These are phyloP conservation scores for Penicillium paneum DNA, from an alignment of 2,329 filamentous ascomycete genomes.

Conservation along the genomic window DNA sequence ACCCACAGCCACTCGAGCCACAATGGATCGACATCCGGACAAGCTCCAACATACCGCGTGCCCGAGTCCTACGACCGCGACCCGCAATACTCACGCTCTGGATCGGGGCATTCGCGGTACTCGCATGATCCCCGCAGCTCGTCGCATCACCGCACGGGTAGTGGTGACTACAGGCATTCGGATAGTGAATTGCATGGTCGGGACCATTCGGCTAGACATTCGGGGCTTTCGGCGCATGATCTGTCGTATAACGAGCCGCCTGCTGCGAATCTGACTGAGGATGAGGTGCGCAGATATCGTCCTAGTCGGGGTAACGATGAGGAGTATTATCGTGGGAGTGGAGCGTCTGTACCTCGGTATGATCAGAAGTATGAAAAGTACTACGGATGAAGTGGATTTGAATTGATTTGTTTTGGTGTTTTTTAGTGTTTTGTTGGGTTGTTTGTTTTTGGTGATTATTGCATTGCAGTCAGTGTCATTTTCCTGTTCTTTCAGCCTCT, in stretches of 20 bases:
- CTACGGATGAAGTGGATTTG: conserved; percentile 23
- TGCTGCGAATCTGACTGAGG: conserved; percentile 21
- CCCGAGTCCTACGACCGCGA: conserved; percentile 47
- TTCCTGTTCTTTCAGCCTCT: conserved; percentile 5
- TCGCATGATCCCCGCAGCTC: conserved; percentile 31
- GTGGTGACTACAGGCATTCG: conserved; percentile 35
- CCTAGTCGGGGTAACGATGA: conserved; percentile 33
- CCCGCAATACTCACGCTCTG: conserved; percentile 22
- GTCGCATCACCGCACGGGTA: conserved; percentile 22
- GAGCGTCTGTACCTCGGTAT: conserved; percentile 17
- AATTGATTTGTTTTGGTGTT: neutral
- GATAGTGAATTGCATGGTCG: conserved; percentile 33
- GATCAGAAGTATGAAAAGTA: conserved; percentile 21
- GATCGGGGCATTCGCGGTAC: conserved; percentile 12
- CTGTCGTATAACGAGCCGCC: conserved; percentile 26
- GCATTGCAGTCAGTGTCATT: neutral
- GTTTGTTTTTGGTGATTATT: neutral
- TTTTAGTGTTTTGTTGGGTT: too few relatives aligned
- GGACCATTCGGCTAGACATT: conserved; percentile 21
- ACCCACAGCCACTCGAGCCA: conserved; percentile 26
- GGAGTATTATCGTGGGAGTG: conserved; percentile 38
- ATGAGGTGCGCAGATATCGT: conserved; percentile 28
- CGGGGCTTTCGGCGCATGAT: conserved; percentile 21
- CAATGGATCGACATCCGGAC: conserved; percentile 39
- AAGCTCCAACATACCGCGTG: conserved; percentile 59